Evolutionary conservation across 192 early-diverging fungal species (phyloP).

Genomic region (Umbelopsis isabellina): DNA sequence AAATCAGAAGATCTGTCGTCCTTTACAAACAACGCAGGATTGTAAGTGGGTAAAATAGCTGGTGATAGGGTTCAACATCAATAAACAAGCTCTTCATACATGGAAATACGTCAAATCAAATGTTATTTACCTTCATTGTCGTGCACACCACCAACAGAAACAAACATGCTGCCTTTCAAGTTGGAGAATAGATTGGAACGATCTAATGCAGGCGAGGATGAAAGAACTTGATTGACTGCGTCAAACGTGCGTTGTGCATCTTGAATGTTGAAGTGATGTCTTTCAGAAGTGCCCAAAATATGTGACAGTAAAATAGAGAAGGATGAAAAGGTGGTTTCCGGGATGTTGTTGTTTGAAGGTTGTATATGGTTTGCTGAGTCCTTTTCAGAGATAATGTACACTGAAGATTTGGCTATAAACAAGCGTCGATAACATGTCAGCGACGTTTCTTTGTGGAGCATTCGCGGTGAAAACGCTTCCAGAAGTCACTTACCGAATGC

Average conservation of each 20-base stretch:
- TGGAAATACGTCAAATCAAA: not conserved
- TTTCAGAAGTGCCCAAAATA: conserved; percentile 22
- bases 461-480: not conserved
- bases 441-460: not conserved
- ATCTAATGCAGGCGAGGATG: conserved; percentile 1
- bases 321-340: conserved; percentile 24
- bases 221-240: conserved; percentile 3
- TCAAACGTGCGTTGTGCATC: conserved; percentile 14
- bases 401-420: conserved; percentile 25
- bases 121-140: conserved; percentile 23
- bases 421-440: not conserved
- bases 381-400: conserved; percentile 27
- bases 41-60: conserved; percentile 22
- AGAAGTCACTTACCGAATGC: not conserved
- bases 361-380: conserved; percentile 6
- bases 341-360: not conserved
- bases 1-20: conserved; percentile 8
- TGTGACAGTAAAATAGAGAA: conserved; percentile 29
- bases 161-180: conserved; percentile 25
- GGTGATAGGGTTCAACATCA: not conserved
- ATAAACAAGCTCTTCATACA: not conserved
- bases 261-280: conserved; percentile 23
- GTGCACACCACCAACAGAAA: conserved; percentile 26
- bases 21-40: conserved; percentile 4
- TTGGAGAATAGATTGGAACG: conserved; percentile 22